phyloP scores from a whole-genome alignment of 441 rosid genomes.

The Eruca vesicaria region DNA sequence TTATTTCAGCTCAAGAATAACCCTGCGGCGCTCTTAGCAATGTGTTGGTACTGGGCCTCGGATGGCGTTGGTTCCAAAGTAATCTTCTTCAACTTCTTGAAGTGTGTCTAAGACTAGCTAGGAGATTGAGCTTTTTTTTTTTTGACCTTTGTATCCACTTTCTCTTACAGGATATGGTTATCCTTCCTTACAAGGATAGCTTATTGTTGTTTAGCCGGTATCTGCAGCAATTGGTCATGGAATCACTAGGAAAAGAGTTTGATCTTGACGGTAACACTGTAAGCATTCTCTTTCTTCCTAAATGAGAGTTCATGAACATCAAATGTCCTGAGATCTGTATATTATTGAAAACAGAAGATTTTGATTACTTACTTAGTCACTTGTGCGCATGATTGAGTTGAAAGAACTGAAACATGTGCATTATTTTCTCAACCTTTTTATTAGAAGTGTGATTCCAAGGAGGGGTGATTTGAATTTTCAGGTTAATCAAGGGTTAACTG shows the following conservation, averaged over 20 bases:
- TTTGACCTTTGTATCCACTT: conserved; percentile 3
- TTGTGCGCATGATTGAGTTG: conserved; percentile 9
- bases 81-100: conserved; percentile 3
- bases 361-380: neutral
- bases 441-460: conserved; percentile 4
- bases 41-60: conserved; percentile 96
- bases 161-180: conserved; percentile 86
- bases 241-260: conserved; percentile 97
- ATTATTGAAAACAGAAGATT: neutral
- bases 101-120: neutral
- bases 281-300: conserved; percentile 28
- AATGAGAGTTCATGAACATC: conserved; percentile 2
- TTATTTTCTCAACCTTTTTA: conserved; percentile 14
- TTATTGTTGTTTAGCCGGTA: conserved; percentile 87
- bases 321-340: conserved; percentile 3
- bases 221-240: conserved; percentile 97
- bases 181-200: conserved; percentile 99
- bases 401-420: neutral
- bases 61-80: conserved; percentile 96
- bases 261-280: conserved; percentile 95
- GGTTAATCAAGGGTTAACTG: conserved; percentile 93
- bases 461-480: conserved; percentile 31
- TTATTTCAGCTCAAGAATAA: conserved; percentile 60
- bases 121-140: conserved; percentile 13
- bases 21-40: conserved; percentile 85